Evolutionary conservation across 176 grass and related monocot genomes (phyloP), one percentile per base, ranked within the genome.

Genomic region (Aegilops speltoides): DNA sequence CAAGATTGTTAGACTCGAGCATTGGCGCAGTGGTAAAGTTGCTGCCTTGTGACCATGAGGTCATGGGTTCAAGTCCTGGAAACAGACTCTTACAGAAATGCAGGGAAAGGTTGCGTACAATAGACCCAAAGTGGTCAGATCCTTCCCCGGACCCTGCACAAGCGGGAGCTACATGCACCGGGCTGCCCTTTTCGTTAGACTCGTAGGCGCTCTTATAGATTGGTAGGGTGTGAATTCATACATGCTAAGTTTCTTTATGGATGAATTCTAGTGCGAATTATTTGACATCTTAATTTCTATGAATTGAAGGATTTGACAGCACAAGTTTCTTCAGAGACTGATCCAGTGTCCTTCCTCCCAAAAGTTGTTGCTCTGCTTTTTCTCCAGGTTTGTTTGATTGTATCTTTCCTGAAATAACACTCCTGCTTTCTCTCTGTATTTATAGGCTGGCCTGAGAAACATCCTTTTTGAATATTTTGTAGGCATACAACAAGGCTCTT

Each of bases 401-500:
- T 76, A 52, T 29, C 24, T 76, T 31, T 76, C 31, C 24, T 52
- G 15, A 26, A 50, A 48, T 19, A 76, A 29, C 25, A 29, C 6
- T 9, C 48, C 45, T 20, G 73, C 25, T 76, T 52, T 26, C 20
- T 8, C 7, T 29, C 13, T 52, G 48, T 10, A 19, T 29, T 74
- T 64, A 68, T 73, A 69, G 89, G 12, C 82, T 84, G 62, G 82
- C 32, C 60, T 11, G 65, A 64, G 79, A 80, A 63, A 69, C 40
- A 79, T 54, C 64, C 6, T 43, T 1, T 87, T 73, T 85, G 74
- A 32, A 80, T 62, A 65, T 81, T 79, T 84, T 76, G 4, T 74
- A 98, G 96, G 82, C 91, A 76, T 89, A 94, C 73, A 98, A 89
- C 66, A 98, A 92, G 86, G 91, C 96, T 88, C 90, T 98, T 90